Conservation (phyloP, 169 alveolate species). For the Blepharisma undulans region DNA sequence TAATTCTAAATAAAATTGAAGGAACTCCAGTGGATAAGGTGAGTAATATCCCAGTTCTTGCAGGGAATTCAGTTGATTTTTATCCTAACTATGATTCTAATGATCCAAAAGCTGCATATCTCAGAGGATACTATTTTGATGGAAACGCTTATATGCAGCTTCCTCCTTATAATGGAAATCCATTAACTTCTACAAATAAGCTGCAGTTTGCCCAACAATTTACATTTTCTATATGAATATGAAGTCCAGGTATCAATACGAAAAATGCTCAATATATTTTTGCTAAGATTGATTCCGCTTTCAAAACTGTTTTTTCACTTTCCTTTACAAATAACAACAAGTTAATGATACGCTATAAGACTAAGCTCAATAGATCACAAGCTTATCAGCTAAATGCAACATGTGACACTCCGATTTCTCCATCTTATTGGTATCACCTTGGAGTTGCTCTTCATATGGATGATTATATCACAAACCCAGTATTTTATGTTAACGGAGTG, state of each 20-base stretch:
- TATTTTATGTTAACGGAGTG: no score
- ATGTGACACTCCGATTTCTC: not conserved
- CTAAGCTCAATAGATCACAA: no score
- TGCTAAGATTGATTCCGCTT: not conserved
- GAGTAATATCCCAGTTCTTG: not conserved
- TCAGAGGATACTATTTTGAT: constrained; percentile 25
- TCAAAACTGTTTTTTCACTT: not conserved
- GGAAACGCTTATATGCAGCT: constrained; percentile 2
- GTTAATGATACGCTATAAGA: not conserved
- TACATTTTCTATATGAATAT: not conserved
- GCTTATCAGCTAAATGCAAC: not conserved
- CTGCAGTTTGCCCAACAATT: not conserved
- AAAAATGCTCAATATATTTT: not conserved
- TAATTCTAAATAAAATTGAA: not conserved
- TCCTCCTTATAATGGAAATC: constrained; percentile 22
- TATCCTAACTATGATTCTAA: constrained; percentile 29
- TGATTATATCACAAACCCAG: no score
- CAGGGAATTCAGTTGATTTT: not conserved
- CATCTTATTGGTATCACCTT: no score
- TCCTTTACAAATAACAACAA: not conserved
- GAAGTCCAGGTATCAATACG: not conserved
- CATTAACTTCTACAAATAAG: not conserved
- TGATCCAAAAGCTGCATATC: constrained; percentile 2
- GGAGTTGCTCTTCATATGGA: no score
- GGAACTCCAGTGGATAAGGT: not conserved